A percentile compares a stretch with the other conserved stretches of the same genome.
These are phyloP conservation scores for Colletotrichum australisinense DNA, from an alignment of 2,329 filamentous ascomycete genomes.

Conservation along the genomic window DNA sequence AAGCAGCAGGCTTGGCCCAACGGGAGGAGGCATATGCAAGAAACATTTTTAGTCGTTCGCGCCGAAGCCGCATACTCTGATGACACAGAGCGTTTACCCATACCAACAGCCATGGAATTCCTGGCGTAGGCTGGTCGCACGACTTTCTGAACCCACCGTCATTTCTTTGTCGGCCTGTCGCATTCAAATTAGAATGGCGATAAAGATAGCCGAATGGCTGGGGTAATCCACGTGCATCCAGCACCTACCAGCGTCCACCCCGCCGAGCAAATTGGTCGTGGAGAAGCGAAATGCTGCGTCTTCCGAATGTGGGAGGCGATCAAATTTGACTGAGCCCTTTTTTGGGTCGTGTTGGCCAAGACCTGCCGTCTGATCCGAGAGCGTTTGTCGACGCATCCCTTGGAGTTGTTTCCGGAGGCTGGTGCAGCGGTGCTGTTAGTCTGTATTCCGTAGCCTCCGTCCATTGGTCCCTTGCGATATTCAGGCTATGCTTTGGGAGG, in stretches of 20 bases:
- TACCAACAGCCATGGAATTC: neutral
- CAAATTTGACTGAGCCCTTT: neutral
- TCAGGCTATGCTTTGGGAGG: conserved; percentile 3
- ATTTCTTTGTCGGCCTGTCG: conserved; percentile 23
- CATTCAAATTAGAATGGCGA: conserved; percentile 27
- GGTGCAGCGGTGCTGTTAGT: neutral
- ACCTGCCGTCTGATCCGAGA: conserved; percentile 34
- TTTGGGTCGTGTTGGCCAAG: conserved; percentile 28
- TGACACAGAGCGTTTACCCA: neutral
- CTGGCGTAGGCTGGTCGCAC: neutral
- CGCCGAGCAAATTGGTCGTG: conserved; percentile 21
- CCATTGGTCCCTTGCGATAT: conserved; percentile 1
- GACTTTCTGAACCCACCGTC: neutral
- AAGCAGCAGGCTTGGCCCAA: neutral
- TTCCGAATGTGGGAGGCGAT: conserved; percentile 26
- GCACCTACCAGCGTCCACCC: neutral
- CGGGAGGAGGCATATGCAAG: neutral
- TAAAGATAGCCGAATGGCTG: conserved; percentile 33
- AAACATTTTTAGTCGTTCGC: neutral
- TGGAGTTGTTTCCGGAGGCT: conserved; percentile 10
- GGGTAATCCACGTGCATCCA: conserved; percentile 31
- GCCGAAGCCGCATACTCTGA: conserved; percentile 2
- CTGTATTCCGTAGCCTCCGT: too few relatives aligned
- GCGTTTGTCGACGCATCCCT: conserved; percentile 2
- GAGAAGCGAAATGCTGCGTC: conserved; percentile 31